Percentiles rank a stretch among this genome's conserved stretches.
Evolutionary conservation across 139 green algal genomes (phyloP).

Genomic region (Haematococcus sp.): DNA sequence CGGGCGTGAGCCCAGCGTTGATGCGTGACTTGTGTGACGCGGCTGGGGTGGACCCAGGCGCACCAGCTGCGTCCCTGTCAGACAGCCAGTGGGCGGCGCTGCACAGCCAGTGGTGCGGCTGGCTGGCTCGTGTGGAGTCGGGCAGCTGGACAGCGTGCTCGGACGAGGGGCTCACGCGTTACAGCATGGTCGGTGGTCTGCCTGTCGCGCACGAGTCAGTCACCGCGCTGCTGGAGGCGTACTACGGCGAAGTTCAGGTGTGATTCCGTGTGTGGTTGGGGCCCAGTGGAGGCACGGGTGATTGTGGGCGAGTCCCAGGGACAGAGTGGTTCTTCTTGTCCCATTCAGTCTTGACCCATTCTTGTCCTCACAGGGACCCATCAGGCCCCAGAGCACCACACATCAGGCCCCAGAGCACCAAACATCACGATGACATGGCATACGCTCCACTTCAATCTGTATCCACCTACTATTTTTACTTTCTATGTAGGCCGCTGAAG

Average conservation of each 20-base stretch:
- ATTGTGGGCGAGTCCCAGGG: too few relatives aligned
- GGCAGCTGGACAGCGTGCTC: constrained; percentile 33
- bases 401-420: too few relatives aligned
- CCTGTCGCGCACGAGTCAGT: constrained; percentile 23
- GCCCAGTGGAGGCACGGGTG: too few relatives aligned
- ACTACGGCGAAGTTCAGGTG: constrained; percentile 57
- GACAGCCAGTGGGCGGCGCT: constrained; percentile 44
- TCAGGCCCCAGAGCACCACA: too few relatives aligned
- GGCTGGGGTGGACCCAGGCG: constrained; percentile 21
- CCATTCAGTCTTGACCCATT: too few relatives aligned
- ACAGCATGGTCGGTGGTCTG: background rate
- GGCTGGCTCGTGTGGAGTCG: constrained; percentile 42
- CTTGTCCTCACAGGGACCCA: too few relatives aligned
- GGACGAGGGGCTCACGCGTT: background rate
- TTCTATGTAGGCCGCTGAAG: constrained; percentile 23
- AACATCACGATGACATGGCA: too few relatives aligned
- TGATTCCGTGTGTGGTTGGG: too few relatives aligned
- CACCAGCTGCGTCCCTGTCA: constrained; percentile 12
- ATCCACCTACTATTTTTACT: too few relatives aligned
- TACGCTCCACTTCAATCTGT: too few relatives aligned
- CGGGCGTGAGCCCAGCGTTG: constrained; percentile 67
- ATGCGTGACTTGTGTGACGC: constrained; percentile 52
- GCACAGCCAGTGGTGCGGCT: constrained; percentile 51
- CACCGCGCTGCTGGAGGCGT: constrained; percentile 48
- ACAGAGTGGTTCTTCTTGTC: too few relatives aligned